These are phyloP conservation scores for Pseudocercospora crystallina DNA, from an alignment of 2,329 filamentous ascomycete genomes.

Conservation along the genomic window DNA sequence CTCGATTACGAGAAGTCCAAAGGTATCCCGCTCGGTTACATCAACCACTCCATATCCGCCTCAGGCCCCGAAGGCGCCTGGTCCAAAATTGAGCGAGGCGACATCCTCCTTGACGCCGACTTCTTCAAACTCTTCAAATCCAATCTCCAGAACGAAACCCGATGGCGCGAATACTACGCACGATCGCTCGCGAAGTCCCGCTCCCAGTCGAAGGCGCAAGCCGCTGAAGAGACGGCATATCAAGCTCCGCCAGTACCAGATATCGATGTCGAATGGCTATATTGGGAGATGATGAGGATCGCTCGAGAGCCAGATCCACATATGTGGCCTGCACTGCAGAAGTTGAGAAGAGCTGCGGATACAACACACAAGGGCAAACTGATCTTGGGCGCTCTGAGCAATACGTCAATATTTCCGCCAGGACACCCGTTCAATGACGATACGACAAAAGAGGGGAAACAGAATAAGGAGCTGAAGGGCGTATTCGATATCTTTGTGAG, in stretches of 20 bases:
- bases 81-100: conserved; percentile 84
- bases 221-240: conserved; percentile 30
- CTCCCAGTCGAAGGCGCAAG: conserved; percentile 45
- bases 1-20: conserved; percentile 80
- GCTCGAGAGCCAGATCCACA: conserved; percentile 73
- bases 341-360: conserved; percentile 52
- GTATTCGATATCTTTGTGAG: conserved; percentile 87
- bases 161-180: conserved; percentile 66
- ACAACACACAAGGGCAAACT: conserved; percentile 47
- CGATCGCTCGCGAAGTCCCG: conserved; percentile 25
- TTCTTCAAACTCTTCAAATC: conserved; percentile 76
- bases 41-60: conserved; percentile 84
- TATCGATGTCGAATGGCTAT: conserved; percentile 76
- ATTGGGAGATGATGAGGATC: conserved; percentile 85
- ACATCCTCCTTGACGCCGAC: conserved; percentile 68
- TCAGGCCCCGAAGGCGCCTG: conserved; percentile 77
- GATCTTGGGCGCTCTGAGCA: conserved; percentile 79
- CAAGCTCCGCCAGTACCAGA: conserved; percentile 62
- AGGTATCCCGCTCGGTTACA: conserved; percentile 80
- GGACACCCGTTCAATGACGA: conserved; percentile 66
- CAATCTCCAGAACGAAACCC: conserved; percentile 65
- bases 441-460: conserved; percentile 37
- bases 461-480: conserved; percentile 55
- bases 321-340: conserved; percentile 80
- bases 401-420: conserved; percentile 82